phyloP scores from a whole-genome alignment of 2,329 filamentous ascomycete genomes.

The Biscogniauxia mediterranea region DNA sequence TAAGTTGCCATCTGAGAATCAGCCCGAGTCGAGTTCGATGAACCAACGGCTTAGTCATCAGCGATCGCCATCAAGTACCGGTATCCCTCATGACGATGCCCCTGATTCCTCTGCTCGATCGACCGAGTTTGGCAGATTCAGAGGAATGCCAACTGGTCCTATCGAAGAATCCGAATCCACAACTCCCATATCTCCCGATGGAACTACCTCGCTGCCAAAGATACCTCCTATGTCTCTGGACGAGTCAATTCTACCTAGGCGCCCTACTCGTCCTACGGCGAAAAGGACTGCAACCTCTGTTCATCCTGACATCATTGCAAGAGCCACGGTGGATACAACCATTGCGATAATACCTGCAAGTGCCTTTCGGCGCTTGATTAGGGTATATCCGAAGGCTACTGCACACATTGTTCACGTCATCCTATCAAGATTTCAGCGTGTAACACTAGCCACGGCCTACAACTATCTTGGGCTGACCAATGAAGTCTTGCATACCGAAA shows the following conservation, averaged over 20 bases:
- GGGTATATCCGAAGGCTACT: slow-evolving; percentile 93
- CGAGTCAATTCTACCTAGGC: slow-evolving; percentile 31
- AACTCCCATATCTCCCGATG: slow-evolving; percentile 27
- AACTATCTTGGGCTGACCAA: slow-evolving; percentile 89
- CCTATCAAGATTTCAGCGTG: slow-evolving; percentile 86
- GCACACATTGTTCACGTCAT: slow-evolving; percentile 98
- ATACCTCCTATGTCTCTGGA: slow-evolving; percentile 79
- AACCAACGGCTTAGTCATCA: slow-evolving; percentile 30
- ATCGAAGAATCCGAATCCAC: slow-evolving; percentile 29
- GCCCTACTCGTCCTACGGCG: slow-evolving; percentile 39
- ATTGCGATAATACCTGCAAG: slow-evolving; percentile 98
- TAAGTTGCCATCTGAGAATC: slow-evolving; percentile 66
- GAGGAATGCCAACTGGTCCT: slow-evolving; percentile 10
- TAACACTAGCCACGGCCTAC: slow-evolving; percentile 92
- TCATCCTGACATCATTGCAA: slow-evolving; percentile 95
- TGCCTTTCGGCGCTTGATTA: slow-evolving; percentile 87
- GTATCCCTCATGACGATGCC: slow-evolving; percentile 13
- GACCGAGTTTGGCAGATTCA: slow-evolving; percentile 28
- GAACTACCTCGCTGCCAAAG: slow-evolving; percentile 45
- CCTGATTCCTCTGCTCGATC: slow-evolving; percentile 15
- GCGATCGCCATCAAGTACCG: slow-evolving; percentile 26
- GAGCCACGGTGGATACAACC: slow-evolving; percentile 92
- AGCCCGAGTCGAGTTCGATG: slow-evolving; percentile 28
- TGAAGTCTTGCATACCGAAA: slow-evolving; percentile 89
- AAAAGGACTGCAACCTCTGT: slow-evolving; percentile 67